Evolutionary conservation across 768 basidiomycete genomes (phyloP).

Genomic region (Lentinula lateritia): DNA sequence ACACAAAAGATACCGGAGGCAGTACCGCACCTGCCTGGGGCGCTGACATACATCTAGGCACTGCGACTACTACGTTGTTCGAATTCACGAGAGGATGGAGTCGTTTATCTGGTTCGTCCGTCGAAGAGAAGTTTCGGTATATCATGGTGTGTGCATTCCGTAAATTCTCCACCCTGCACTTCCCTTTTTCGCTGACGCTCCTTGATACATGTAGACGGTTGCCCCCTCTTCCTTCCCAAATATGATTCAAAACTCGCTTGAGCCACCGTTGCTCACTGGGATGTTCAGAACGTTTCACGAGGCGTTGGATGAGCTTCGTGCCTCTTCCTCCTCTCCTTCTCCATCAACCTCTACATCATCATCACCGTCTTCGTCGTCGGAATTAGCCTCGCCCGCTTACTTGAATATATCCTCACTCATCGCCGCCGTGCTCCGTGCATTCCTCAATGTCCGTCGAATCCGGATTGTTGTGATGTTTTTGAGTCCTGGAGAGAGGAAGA

Average conservation of each 20-base stretch:
- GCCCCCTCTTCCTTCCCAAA: conserved; percentile 49
- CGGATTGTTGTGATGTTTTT: neutral
- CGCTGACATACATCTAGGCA: neutral
- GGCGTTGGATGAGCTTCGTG: conserved; percentile 7
- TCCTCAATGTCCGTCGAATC: neutral
- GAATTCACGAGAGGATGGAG: conserved; percentile 63
- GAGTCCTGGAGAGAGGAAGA: neutral
- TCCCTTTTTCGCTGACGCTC: neutral
- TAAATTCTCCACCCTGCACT: neutral
- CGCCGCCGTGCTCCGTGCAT: neutral
- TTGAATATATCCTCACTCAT: neutral
- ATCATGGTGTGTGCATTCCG: conserved; percentile 41
- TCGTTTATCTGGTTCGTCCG: conserved; percentile 18
- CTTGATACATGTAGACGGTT: conserved; percentile 36
- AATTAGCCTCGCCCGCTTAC: neutral
- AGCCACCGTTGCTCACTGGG: conserved; percentile 54
- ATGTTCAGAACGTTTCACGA: conserved; percentile 36
- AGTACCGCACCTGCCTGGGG: neutral
- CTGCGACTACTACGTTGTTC: conserved; percentile 42
- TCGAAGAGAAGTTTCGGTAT: conserved; percentile 49
- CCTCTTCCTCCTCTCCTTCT: neutral
- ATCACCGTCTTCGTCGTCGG: neutral
- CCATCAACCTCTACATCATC: neutral
- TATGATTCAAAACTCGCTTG: conserved; percentile 67
- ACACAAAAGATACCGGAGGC: neutral